Percentiles rank a stretch among this genome's conserved stretches.
These are phyloP conservation scores for Malus hybrid DNA, from an alignment of 331 rosid genomes.

Conservation along the genomic window DNA sequence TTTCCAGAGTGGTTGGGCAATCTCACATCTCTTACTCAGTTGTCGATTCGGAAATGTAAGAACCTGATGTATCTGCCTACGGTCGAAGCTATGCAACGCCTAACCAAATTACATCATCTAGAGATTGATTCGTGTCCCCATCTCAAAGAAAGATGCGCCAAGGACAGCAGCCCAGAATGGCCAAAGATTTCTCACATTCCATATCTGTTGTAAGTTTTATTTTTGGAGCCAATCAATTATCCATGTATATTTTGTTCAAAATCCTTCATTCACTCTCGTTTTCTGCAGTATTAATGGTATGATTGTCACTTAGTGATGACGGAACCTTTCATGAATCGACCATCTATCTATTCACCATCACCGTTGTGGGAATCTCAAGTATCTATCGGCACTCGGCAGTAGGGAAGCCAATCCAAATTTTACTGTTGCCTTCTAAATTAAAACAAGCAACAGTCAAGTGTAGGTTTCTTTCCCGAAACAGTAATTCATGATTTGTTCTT, in stretches of 20 bases:
- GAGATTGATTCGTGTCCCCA: neutral
- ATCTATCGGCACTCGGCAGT: no score
- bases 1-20: slow-evolving; percentile 12
- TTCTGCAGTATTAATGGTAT: neutral
- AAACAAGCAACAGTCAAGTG: no score
- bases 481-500: no score
- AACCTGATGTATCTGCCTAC: neutral
- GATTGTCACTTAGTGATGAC: neutral
- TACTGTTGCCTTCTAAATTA: no score
- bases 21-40: neutral
- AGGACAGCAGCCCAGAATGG: slow-evolving; percentile 3
- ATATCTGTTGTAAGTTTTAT: neutral
- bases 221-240: neutral
- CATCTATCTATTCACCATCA: no score
- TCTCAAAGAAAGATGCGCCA: neutral
- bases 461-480: no score
- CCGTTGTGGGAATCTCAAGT: no score
- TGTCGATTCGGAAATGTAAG: neutral
- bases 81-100: neutral
- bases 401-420: no score
- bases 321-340: no score
- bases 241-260: neutral
- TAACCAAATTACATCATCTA: neutral
- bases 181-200: slow-evolving; percentile 2
- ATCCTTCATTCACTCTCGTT: neutral